phyloP scores from a whole-genome alignment of 2,329 filamentous ascomycete genomes.

The Epichloe brachyelytri region DNA sequence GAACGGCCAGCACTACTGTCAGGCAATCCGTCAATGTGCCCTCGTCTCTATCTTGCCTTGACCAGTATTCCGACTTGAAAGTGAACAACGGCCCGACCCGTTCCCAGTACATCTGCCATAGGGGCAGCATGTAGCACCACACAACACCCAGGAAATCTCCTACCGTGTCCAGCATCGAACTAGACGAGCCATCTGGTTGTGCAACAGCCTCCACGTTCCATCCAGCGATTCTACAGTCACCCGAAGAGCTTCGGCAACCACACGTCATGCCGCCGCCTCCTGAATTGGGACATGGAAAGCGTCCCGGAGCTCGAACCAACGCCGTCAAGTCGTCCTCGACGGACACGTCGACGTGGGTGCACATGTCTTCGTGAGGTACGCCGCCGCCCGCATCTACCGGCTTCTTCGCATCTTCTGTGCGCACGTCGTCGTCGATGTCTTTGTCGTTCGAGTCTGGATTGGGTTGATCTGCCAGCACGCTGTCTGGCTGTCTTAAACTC shows the following conservation, averaged over 20 bases:
- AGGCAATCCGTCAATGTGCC: constrained; percentile 13
- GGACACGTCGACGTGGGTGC: neutral
- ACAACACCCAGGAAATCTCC: neutral
- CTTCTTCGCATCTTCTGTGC: neutral
- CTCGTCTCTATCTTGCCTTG: constrained; percentile 12
- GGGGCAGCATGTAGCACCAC: constrained; percentile 5
- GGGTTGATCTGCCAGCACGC: neutral
- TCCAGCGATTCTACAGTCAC: neutral
- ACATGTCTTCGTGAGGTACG: neutral
- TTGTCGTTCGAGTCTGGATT: neutral
- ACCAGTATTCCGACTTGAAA: constrained; percentile 23
- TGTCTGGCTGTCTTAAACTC: neutral
- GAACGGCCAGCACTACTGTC: constrained; percentile 15
- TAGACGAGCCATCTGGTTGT: neutral
- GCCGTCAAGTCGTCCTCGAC: constrained; percentile 5
- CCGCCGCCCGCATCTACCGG: neutral
- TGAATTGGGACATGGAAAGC: constrained; percentile 15
- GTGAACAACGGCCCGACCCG: constrained; percentile 27
- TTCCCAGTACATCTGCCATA: constrained; percentile 20
- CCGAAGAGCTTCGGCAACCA: constrained; percentile 13
- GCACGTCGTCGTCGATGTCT: neutral
- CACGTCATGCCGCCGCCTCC: constrained; percentile 18
- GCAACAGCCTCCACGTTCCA: neutral
- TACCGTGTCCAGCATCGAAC: neutral
- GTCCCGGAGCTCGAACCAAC: constrained; percentile 13